Evolutionary conservation across 2,329 filamentous ascomycete species (phyloP).

Genomic region (Trichophyton schoenleinii): DNA sequence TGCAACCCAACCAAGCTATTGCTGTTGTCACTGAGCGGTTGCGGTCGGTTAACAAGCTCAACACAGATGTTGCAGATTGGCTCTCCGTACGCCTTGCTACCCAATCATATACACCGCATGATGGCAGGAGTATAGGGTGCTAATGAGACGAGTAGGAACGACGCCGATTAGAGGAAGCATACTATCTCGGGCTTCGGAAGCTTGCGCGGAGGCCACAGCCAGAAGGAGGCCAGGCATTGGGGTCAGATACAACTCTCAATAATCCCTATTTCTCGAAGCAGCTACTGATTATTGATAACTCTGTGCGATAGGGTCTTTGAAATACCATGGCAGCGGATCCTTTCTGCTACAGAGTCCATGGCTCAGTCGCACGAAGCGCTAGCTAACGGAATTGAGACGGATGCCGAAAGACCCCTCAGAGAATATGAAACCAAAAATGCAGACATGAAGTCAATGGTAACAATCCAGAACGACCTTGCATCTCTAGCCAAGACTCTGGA

Average conservation of each 20-base stretch:
- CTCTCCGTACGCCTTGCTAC: constrained; percentile 55
- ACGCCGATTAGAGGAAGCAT: constrained; percentile 79
- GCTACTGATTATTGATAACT: constrained; percentile 8
- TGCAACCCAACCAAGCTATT: constrained; percentile 73
- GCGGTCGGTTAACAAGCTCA: constrained; percentile 72
- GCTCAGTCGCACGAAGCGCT: constrained; percentile 74
- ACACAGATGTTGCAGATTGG: constrained; percentile 90
- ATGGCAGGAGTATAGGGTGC: not conserved
- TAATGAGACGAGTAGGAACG: constrained; percentile 55
- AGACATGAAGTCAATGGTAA: constrained; percentile 69
- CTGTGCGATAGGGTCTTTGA: constrained; percentile 61
- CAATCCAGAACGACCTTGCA: constrained; percentile 68
- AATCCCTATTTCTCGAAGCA: not conserved
- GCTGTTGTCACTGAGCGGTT: constrained; percentile 74
- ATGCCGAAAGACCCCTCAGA: constrained; percentile 75
- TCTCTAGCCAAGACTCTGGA: constrained; percentile 75
- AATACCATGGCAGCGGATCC: constrained; percentile 76
- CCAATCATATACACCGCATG: not conserved
- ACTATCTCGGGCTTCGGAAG: constrained; percentile 69
- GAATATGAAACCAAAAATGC: constrained; percentile 57
- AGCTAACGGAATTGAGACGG: constrained; percentile 68
- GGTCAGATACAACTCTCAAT: constrained; percentile 46
- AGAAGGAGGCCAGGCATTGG: constrained; percentile 67
- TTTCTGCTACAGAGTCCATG: constrained; percentile 64
- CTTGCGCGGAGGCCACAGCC: constrained; percentile 62